Evolutionary conservation across 768 basidiomycete species (phyloP).

Genomic region (Porphyrellus cyaneotinctus): DNA sequence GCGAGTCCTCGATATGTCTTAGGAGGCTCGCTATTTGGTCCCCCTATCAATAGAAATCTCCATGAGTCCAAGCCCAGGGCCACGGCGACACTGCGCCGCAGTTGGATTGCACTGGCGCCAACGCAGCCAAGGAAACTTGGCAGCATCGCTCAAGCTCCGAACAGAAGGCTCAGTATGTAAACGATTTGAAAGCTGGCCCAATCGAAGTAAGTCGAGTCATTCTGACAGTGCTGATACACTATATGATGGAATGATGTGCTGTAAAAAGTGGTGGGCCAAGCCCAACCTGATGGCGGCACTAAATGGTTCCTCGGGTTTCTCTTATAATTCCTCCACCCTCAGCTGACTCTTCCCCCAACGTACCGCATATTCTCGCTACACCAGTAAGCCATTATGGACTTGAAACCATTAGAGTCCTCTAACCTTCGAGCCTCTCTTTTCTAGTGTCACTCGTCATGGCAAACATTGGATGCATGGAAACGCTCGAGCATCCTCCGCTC

Average conservation of each 20-base stretch:
- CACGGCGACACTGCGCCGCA: not conserved
- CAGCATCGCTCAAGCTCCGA: not conserved
- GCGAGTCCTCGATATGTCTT: too few relatives aligned
- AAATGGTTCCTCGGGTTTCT: not conserved
- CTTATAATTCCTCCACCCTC: constrained; percentile 6
- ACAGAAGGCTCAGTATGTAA: not conserved
- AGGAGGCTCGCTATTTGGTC: too few relatives aligned
- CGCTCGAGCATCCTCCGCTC: not conserved
- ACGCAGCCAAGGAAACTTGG: not conserved
- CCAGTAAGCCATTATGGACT: constrained; percentile 6
- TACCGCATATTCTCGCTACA: not conserved
- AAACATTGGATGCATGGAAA: not conserved
- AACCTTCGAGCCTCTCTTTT: not conserved
- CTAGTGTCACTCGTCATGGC: constrained; percentile 6
- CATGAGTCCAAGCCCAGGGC: too few relatives aligned
- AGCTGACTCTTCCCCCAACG: not conserved
- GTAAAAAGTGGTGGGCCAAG: constrained; percentile 12
- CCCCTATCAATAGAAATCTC: too few relatives aligned
- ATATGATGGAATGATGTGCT: constrained; percentile 1
- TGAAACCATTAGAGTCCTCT: not conserved
- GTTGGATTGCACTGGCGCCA: not conserved
- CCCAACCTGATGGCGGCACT: not conserved
- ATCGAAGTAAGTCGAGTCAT: constrained; percentile 5
- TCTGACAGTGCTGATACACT: not conserved
- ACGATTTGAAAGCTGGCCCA: not conserved